Evolutionary conservation across 148 eudicot genomes (phyloP).

Genomic region (Rhododendron simsii): DNA sequence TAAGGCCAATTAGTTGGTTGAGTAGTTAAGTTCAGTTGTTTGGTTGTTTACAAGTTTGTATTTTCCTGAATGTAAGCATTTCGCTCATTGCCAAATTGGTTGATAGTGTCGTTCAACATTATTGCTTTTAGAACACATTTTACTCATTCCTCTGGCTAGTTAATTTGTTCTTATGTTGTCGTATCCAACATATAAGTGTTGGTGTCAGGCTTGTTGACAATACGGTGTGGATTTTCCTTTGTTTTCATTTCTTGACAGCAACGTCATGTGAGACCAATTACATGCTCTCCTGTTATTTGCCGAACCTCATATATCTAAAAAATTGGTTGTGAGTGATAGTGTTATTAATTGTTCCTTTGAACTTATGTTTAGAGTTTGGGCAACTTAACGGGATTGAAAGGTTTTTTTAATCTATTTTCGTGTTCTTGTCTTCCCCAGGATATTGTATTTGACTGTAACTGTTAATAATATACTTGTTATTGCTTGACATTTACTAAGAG

Average conservation of each 20-base stretch:
- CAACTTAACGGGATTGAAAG: slow-evolving; percentile 85
- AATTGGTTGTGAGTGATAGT: slow-evolving; percentile 9
- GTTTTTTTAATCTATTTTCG: slow-evolving; percentile 27
- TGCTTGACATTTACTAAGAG: neutral
- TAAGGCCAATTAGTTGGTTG: neutral
- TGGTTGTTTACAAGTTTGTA: neutral
- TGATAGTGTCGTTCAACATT: neutral
- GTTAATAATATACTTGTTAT: neutral
- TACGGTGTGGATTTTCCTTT: slow-evolving; percentile 63
- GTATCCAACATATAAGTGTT: slow-evolving; percentile 82
- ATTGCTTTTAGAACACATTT: neutral
- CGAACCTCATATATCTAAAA: neutral
- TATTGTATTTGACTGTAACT: neutral
- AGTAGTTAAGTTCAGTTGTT: neutral
- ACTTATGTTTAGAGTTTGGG: slow-evolving; percentile 89
- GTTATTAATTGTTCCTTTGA: slow-evolving; percentile 72
- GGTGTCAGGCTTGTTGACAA: slow-evolving; percentile 96
- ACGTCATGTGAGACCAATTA: slow-evolving; percentile 68
- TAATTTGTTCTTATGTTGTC: neutral
- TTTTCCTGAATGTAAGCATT: neutral
- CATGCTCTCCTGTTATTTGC: slow-evolving; percentile 8
- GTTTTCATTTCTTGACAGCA: slow-evolving; percentile 63
- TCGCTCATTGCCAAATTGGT: neutral
- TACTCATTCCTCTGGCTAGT: neutral
- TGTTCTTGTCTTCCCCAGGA: neutral